Percentiles rank a stretch among this genome's conserved stretches.
Evolutionary conservation across 345 rosid genomes (phyloP).

Genomic region (Hibiscus syriacus): DNA sequence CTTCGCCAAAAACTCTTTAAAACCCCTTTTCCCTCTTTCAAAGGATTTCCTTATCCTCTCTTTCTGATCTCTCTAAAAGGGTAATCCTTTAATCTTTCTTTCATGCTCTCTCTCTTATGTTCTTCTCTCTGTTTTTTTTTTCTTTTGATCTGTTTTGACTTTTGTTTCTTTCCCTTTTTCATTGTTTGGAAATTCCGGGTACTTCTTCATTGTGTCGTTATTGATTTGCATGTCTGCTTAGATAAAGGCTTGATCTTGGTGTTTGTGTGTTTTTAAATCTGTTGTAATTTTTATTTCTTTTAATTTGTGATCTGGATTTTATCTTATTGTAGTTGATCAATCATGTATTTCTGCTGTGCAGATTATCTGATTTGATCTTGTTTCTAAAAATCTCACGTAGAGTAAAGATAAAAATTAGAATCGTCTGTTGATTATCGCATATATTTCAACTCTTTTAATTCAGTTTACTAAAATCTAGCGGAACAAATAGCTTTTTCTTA

Average conservation of each 20-base stretch:
- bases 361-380: neutral
- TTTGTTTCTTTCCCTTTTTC: neutral
- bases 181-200: neutral
- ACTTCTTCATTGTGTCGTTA: neutral
- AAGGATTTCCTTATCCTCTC: slow-evolving; percentile 1
- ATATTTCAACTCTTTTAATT: neutral
- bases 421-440: neutral
- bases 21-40: neutral
- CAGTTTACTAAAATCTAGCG: neutral
- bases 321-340: neutral
- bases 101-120: neutral
- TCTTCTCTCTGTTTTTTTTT: neutral
- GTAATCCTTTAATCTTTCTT: slow-evolving; percentile 4
- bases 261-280: neutral
- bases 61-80: neutral
- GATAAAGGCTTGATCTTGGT: slow-evolving; percentile 7
- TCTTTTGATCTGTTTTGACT: slow-evolving; percentile 12
- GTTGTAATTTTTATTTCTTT: too few species aligned
- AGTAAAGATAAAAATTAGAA: neutral
- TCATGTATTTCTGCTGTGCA: neutral
- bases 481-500: neutral
- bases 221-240: slow-evolving; percentile 2
- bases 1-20: neutral
- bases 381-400: neutral
- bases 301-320: neutral